Conservation (phyloP, 805 yeast genomes). For the Zygotorulaspora sp. region DNA sequence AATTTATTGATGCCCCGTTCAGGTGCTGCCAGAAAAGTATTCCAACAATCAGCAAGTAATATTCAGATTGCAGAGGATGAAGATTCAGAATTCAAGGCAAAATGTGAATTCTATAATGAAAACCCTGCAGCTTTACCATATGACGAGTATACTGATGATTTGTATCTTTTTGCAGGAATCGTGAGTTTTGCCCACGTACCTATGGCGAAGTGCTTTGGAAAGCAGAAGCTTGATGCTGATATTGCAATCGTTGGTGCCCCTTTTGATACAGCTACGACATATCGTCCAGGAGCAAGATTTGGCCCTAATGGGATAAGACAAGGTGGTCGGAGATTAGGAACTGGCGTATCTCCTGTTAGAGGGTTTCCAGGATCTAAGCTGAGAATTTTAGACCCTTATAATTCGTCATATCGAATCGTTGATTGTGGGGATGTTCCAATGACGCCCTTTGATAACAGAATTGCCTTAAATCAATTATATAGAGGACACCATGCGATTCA, state of each 20-base stretch:
- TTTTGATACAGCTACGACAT: slow-evolving; percentile 54
- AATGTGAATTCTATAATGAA: slow-evolving; percentile 16
- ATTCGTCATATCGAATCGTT: slow-evolving; percentile 38
- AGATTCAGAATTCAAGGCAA: slow-evolving; percentile 14
- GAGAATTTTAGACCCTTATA: slow-evolving; percentile 42
- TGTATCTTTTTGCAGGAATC: slow-evolving; percentile 14
- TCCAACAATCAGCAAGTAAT: background rate
- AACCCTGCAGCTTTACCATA: slow-evolving; percentile 10
- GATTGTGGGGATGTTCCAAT: slow-evolving; percentile 61
- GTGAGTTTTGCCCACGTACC: slow-evolving; percentile 18
- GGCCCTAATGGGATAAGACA: slow-evolving; percentile 53
- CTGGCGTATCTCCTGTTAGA: slow-evolving; percentile 41
- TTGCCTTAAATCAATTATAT: slow-evolving; percentile 53
- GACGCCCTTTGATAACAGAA: slow-evolving; percentile 56
- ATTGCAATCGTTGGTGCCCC: slow-evolving; percentile 58
- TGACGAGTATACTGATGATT: slow-evolving; percentile 13
- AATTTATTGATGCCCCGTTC: slow-evolving; percentile 9
- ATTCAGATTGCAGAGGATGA: slow-evolving; percentile 7
- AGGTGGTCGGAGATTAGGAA: slow-evolving; percentile 43
- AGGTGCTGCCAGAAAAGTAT: slow-evolving; percentile 1
- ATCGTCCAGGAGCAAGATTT: slow-evolving; percentile 54
- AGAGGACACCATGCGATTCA: slow-evolving; percentile 49
- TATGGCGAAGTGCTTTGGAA: slow-evolving; percentile 14
- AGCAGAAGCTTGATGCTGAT: slow-evolving; percentile 32
- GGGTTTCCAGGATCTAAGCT: slow-evolving; percentile 38